phyloP scores from a whole-genome alignment of 192 early-diverging fungal genomes.

The Entomortierella beljakovae region DNA sequence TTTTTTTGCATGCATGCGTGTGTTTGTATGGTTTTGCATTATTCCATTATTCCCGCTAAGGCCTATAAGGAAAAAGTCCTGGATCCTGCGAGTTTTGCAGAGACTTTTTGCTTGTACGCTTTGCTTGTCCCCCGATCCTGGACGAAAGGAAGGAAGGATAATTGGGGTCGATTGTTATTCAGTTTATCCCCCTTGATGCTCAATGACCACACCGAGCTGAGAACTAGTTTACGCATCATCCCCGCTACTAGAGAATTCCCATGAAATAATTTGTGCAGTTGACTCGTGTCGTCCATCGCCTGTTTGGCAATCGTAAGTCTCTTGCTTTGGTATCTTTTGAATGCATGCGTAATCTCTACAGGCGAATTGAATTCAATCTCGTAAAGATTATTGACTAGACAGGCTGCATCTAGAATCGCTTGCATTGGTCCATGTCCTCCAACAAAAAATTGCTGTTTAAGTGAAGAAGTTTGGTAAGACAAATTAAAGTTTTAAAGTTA shows the following conservation, averaged over 20 bases:
- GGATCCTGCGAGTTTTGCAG: constrained; percentile 1
- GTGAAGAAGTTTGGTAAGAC: neutral
- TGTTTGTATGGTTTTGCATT: too few relatives aligned
- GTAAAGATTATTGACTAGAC: constrained; percentile 24
- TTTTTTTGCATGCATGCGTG: too few relatives aligned
- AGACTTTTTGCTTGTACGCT: constrained; percentile 16
- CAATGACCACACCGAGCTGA: constrained; percentile 14
- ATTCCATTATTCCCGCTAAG: too few relatives aligned
- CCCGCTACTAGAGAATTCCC: constrained; percentile 8
- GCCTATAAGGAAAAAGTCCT: constrained; percentile 8
- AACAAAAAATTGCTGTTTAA: constrained; percentile 1
- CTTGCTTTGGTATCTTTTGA: constrained; percentile 24
- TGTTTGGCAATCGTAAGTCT: constrained; percentile 3
- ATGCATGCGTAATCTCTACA: constrained; percentile 10
- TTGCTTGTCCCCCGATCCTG: constrained; percentile 18
- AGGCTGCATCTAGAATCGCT: constrained; percentile 17
- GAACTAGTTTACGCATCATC: constrained; percentile 25
- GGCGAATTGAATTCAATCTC: constrained; percentile 29
- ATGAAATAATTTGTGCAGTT: constrained; percentile 24
- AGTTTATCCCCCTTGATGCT: constrained; percentile 31
- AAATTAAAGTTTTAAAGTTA: neutral
- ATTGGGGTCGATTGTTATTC: constrained; percentile 27
- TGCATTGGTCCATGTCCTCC: constrained; percentile 20
- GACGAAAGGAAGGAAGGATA: constrained; percentile 30
- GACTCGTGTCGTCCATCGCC: constrained; percentile 8